Conservation (phyloP, 1,284 basidiomycete species). For the Apiotrichum gamsii region DNA sequence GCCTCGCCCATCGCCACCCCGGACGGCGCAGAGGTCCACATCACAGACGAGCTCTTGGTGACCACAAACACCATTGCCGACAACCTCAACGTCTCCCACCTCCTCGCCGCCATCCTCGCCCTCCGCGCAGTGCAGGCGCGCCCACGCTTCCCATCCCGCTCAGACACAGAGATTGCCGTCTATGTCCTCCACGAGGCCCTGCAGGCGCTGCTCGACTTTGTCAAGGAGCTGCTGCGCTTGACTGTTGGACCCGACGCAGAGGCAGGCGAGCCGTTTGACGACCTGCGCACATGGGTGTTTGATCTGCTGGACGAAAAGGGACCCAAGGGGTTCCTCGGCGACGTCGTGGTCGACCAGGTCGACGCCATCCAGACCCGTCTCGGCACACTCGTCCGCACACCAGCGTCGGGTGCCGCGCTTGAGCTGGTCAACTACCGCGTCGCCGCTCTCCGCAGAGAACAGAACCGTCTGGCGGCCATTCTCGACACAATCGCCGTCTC, state of each 20-base stretch:
- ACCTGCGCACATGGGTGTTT: slow-evolving; percentile 29
- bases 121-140: slow-evolving; percentile 33
- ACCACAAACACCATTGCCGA: slow-evolving; percentile 29
- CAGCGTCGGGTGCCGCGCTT: slow-evolving; percentile 22
- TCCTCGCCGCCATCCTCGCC: slow-evolving; percentile 34
- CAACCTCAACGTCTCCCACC: slow-evolving; percentile 31
- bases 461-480: slow-evolving; percentile 35
- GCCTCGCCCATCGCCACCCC: slow-evolving; percentile 22
- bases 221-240: slow-evolving; percentile 28
- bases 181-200: slow-evolving; percentile 34
- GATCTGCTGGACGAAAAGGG: slow-evolving; percentile 30
- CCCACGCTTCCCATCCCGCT: slow-evolving; percentile 30
- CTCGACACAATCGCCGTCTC: slow-evolving; percentile 26
- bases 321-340: slow-evolving; percentile 27
- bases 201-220: slow-evolving; percentile 31
- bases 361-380: slow-evolving; percentile 29
- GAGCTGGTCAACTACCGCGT: slow-evolving; percentile 36
- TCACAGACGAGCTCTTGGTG: slow-evolving; percentile 33
- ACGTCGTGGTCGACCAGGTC: slow-evolving; percentile 34
- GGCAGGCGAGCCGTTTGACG: slow-evolving; percentile 23
- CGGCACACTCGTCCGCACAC: slow-evolving; percentile 18
- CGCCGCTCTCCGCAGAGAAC: slow-evolving; percentile 25
- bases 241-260: slow-evolving; percentile 23
- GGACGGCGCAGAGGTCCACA: slow-evolving; percentile 27
- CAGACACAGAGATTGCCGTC: slow-evolving; percentile 33